phyloP scores from a whole-genome alignment of 2,329 filamentous ascomycete genomes.

The Pseudogymnoascus sp. region DNA sequence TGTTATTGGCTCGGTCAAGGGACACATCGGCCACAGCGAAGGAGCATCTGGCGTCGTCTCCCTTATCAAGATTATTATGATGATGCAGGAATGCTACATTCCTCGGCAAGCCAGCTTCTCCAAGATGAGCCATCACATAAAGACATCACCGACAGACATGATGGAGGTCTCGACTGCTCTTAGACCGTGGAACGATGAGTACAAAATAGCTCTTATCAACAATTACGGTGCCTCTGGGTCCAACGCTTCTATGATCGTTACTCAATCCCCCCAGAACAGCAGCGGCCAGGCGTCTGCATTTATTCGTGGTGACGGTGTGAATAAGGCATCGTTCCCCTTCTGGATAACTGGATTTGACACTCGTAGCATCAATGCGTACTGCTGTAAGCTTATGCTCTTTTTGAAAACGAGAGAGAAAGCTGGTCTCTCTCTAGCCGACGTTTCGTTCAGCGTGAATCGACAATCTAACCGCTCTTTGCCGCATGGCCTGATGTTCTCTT shows the following conservation, averaged over 20 bases:
- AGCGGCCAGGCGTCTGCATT: background rate
- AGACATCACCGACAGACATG: slow-evolving; percentile 24
- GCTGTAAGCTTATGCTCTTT: slow-evolving; percentile 11
- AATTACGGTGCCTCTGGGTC: slow-evolving; percentile 22
- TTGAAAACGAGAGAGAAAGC: background rate
- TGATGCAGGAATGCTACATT: slow-evolving; percentile 24
- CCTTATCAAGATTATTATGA: slow-evolving; percentile 24
- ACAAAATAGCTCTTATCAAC: slow-evolving; percentile 16
- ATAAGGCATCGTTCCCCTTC: slow-evolving; percentile 13
- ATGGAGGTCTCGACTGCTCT: background rate
- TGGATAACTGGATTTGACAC: slow-evolving; percentile 19
- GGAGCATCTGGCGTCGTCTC: slow-evolving; percentile 30
- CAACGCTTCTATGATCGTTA: slow-evolving; percentile 17
- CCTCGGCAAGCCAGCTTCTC: slow-evolving; percentile 25
- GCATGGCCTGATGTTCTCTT: slow-evolving; percentile 21
- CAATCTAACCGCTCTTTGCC: slow-evolving; percentile 26
- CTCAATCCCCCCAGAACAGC: slow-evolving; percentile 5
- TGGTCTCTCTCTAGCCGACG: slow-evolving; percentile 18
- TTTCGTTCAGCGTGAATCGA: slow-evolving; percentile 29
- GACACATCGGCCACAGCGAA: slow-evolving; percentile 24
- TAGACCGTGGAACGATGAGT: background rate
- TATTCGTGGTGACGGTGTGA: background rate
- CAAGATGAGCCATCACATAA: slow-evolving; percentile 31
- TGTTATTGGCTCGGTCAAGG: slow-evolving; percentile 30
- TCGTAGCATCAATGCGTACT: slow-evolving; percentile 18